Conservation (phyloP, 1,284 basidiomycete species). For the Ceratobasidium sp. region DNA sequence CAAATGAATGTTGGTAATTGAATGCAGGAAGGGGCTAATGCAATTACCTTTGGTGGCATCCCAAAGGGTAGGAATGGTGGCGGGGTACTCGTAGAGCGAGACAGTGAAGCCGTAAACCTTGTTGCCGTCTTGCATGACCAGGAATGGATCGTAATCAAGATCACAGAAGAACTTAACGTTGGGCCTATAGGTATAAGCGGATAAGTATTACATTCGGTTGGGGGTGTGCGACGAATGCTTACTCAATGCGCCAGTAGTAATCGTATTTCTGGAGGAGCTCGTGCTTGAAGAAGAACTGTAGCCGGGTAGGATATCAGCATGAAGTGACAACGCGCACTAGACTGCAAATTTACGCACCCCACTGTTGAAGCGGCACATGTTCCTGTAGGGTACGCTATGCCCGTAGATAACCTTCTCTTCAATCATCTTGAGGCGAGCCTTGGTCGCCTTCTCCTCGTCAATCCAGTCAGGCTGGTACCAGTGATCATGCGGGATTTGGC, state of each 20-base stretch:
- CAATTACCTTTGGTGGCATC: slow-evolving; percentile 67
- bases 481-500: slow-evolving; percentile 79
- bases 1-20: too few species aligned
- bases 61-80: slow-evolving; percentile 84
- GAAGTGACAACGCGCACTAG: slow-evolving; percentile 45
- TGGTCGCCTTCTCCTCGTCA: slow-evolving; percentile 75
- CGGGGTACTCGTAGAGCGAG: slow-evolving; percentile 79
- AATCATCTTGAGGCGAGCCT: slow-evolving; percentile 70
- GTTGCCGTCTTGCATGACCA: slow-evolving; percentile 79
- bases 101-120: slow-evolving; percentile 85
- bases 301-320: slow-evolving; percentile 24
- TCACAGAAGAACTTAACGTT: slow-evolving; percentile 82
- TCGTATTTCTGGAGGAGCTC: slow-evolving; percentile 64
- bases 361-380: slow-evolving; percentile 75
- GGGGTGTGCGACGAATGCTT: slow-evolving; percentile 44
- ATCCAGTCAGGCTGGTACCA: slow-evolving; percentile 81
- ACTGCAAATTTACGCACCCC: slow-evolving; percentile 60
- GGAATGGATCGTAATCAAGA: slow-evolving; percentile 78
- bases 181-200: slow-evolving; percentile 60
- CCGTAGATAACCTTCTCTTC: slow-evolving; percentile 68
- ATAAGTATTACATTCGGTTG: background rate
- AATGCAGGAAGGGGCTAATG: slow-evolving; percentile 46
- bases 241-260: slow-evolving; percentile 79
- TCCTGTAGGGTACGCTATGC: slow-evolving; percentile 75
- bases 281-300: slow-evolving; percentile 68